Conservation (phyloP, 768 basidiomycete genomes). For the Russula emetica region DNA sequence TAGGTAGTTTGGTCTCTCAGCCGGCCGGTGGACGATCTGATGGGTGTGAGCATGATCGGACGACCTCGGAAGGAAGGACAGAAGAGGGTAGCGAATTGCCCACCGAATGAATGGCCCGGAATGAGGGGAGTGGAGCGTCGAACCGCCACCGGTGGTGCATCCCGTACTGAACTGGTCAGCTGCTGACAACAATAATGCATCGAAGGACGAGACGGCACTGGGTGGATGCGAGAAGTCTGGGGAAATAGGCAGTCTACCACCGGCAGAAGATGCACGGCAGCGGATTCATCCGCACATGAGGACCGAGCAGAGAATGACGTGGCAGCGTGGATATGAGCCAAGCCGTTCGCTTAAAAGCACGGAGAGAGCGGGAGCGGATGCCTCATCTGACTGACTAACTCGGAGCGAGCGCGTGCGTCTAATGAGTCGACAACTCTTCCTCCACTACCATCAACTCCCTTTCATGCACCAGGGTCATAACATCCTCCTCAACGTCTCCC, state of each 20-base stretch:
- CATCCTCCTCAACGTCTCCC: not conserved
- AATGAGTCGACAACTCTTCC: slow-evolving; percentile 1
- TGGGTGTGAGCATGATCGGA: not conserved
- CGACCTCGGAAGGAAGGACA: not conserved
- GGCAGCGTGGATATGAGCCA: not conserved
- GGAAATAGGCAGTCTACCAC: slow-evolving; percentile 11
- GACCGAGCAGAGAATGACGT: not conserved
- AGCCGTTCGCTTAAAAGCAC: not conserved
- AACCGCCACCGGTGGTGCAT: not conserved
- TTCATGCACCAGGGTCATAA: slow-evolving; percentile 18
- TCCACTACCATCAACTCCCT: not conserved
- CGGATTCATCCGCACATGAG: not conserved
- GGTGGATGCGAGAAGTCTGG: not conserved
- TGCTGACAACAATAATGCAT: not conserved
- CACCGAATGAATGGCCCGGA: not conserved
- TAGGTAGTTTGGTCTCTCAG: not conserved
- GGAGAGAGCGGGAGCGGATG: not conserved
- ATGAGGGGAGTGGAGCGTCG: not conserved
- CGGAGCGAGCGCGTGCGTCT: not conserved
- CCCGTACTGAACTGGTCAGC: not conserved
- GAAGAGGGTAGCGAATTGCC: not conserved
- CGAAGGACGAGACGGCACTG: no score
- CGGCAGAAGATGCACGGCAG: not conserved
- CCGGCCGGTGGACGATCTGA: not conserved
- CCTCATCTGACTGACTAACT: no score